Percentiles rank a stretch among this genome's conserved stretches.
These are phyloP conservation scores for Aspergillus incahuasiensis DNA, from an alignment of 495 filamentous ascomycete species.

Conservation along the genomic window DNA sequence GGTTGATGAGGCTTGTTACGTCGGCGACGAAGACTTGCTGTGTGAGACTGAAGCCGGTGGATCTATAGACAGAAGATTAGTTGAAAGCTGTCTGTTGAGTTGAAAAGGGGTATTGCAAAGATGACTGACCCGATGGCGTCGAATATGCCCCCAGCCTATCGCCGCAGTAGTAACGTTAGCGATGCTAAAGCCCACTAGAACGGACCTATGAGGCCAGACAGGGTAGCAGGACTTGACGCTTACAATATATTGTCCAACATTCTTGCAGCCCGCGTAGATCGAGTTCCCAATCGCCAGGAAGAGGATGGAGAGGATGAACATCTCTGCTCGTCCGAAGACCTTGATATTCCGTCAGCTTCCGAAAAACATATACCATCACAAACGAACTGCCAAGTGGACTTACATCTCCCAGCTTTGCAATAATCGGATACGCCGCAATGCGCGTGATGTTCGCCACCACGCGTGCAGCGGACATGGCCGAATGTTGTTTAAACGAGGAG, in stretches of 20 bases:
- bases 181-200: no score
- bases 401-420: slow-evolving; percentile 25
- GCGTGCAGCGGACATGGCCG: slow-evolving; percentile 22
- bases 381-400: background rate
- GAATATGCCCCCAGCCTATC: slow-evolving; percentile 23
- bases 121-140: slow-evolving; percentile 20
- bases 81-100: no score
- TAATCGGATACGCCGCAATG: slow-evolving; percentile 24
- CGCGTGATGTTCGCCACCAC: slow-evolving; percentile 25
- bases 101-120: background rate
- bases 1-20: slow-evolving; percentile 25
- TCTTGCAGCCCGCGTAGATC: slow-evolving; percentile 21
- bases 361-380: background rate
- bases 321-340: slow-evolving; percentile 23
- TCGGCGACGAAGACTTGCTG: slow-evolving; percentile 28
- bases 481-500: slow-evolving; percentile 23
- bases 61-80: no score
- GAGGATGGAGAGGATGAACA: slow-evolving; percentile 22
- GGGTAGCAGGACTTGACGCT: no score
- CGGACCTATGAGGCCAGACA: no score
- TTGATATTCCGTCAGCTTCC: background rate
- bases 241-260: slow-evolving; percentile 24
- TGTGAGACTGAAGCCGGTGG: slow-evolving; percentile 24
- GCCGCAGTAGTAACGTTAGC: no score
- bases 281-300: slow-evolving; percentile 14